Base-by-base conservation (phyloP, 148 eudicot genomes). In the Polygonum aviculare region DNA sequence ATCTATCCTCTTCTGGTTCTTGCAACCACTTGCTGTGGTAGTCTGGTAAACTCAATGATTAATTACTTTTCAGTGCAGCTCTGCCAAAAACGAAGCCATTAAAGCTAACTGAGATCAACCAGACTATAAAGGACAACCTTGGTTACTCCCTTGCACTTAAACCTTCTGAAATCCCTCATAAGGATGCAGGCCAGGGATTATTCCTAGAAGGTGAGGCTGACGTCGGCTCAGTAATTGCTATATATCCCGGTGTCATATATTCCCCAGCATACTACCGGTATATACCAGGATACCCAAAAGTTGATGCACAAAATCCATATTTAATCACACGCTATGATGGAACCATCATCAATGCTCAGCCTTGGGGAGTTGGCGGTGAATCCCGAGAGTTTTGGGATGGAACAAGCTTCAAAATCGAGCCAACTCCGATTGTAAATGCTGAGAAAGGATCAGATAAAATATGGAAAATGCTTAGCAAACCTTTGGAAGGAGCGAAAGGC, bases 241-340 rank as follows among this genome's bases (percentile, higher is more conserved):
- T 92, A 50, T 95, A 95, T 82, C 98, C 97, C 14, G 97, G 97
- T 15, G 85, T 92, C 15, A 72, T 86, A 38, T 92, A 94, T 85
- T 90, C 96, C 71, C 98, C 98, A n/a, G 92, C 98, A 69, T 85
- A 85, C 70, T 94, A 94, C 81, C 92, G 90, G 16, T 92, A 86
- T 76, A 94, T 94, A 72, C 97, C 98, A 33, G 97, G 98, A 48
- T 94, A 94, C 80, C 96, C 98, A 15, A 83, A 86, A 84, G 91
- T 94, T 65, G 87, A 94, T 79, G 79, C 87, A 54, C 86, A 86
- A 33, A 94, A 94, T 82, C 86, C 93, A 18, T 92, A 92, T 75
- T 78, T 94, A 80, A 90, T 94, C 81, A 89, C 98, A 11, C 82
- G 98, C 82, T 94, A 94, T 44, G 98, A 94, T 76, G 97, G 97